Evolutionary conservation across 2,329 filamentous ascomycete species (phyloP), one percentile per base, ranked within the genome.

Genomic region (Sporothrix luriei): DNA sequence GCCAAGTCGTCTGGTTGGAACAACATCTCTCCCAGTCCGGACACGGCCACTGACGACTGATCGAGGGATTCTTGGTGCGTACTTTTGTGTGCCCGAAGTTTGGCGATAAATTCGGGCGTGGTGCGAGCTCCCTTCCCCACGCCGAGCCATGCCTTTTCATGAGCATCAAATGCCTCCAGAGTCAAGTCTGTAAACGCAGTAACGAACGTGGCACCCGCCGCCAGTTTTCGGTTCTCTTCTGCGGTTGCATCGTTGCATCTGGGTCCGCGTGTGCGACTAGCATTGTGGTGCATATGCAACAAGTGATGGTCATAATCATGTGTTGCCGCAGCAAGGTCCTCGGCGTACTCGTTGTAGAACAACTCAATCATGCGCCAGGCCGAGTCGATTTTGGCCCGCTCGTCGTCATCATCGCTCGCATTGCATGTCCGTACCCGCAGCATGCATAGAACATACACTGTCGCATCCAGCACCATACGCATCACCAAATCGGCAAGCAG

Each of bases 371-470:
- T n/a, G 0, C 57, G 72, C 78, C 78, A 79, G 0, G 77, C 76
- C 10, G 72, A 11, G 0, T 26, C 70, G 16, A 68, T 49, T 13
- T 29, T 33, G 1, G 55, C 40, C 14, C n/a, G 21, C 9, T 68
- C 49, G 2, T 43, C 24, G 1, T 48, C 66, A 3, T 5, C 11
- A 4, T 33, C 21, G 33, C n/a, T 21, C 0, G 71, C 67, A 0
- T 75, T 74, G 0, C 68, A 70, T 0, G n/a, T 59, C 1, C 77
- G 71, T 1, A 55, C 43, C 3, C 76, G 74, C 10, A 79, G 70
- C 1, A 78, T 76, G n/a, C 76, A 78, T 0, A 78, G 66, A 0
- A 78, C 71, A 7, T 77, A 78, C 7, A 79, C 75, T 24, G 74
- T 76, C 0, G 76, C 77, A 13, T 79, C 77, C n/a, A 78, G 69